phyloP scores from a whole-genome alignment of 1,284 basidiomycete genomes.

The Leccinum insigne region DNA sequence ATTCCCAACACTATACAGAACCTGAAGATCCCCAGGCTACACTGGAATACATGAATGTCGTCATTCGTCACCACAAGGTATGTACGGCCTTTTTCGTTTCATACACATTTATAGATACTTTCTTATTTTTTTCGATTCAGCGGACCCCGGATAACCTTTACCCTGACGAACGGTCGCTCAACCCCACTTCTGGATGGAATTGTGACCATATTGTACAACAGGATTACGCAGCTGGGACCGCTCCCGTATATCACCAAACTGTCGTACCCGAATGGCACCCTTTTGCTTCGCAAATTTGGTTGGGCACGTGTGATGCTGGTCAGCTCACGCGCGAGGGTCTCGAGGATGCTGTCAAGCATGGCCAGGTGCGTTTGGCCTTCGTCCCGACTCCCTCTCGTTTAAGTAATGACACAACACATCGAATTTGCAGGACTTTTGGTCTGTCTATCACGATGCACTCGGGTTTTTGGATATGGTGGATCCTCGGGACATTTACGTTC shows the following conservation, averaged over 20 bases:
- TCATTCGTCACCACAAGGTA: conserved; percentile 52
- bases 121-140: conserved; percentile 3
- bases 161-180: conserved; percentile 46
- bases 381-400: neutral
- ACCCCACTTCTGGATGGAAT: conserved; percentile 42
- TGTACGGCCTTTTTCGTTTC: neutral
- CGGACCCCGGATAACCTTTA: conserved; percentile 39
- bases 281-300: conserved; percentile 51
- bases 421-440: conserved; percentile 48
- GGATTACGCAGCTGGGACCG: conserved; percentile 37
- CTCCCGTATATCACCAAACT: conserved; percentile 42
- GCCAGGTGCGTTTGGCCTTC: conserved; percentile 35
- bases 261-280: conserved; percentile 44
- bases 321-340: conserved; percentile 52
- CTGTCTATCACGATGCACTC: conserved; percentile 45
- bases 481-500: conserved; percentile 42
- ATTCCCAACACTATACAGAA: conserved; percentile 36
- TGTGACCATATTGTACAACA: conserved; percentile 39
- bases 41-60: conserved; percentile 42
- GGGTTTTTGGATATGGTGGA: conserved; percentile 43
- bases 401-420: neutral
- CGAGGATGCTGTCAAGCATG: conserved; percentile 48
- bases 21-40: conserved; percentile 30
- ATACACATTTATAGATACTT: neutral
- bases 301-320: conserved; percentile 53